phyloP scores from a whole-genome alignment of 2,329 filamentous ascomycete species.

The Aureobasidium sp. region DNA sequence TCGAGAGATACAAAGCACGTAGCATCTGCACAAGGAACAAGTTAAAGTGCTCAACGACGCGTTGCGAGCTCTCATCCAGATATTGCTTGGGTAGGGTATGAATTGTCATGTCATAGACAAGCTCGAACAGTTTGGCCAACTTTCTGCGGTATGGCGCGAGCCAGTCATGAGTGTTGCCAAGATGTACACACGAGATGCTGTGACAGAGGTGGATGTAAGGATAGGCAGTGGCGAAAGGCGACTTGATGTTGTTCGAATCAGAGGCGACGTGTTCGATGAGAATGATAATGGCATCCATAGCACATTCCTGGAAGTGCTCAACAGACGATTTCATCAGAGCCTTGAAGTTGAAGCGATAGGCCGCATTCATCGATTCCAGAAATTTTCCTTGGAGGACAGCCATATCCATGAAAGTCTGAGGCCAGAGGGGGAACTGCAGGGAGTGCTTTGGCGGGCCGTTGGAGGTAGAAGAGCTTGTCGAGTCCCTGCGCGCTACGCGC shows the following conservation, averaged over 20 bases:
- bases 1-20: background rate
- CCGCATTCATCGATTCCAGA: background rate
- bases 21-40: background rate
- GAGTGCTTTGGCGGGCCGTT: background rate
- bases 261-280: background rate
- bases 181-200: background rate
- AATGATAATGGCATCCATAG: background rate
- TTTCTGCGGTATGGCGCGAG: background rate
- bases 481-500: conserved; percentile 2
- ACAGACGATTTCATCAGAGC: background rate
- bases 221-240: background rate
- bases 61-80: background rate
- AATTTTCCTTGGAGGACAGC: background rate
- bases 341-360: background rate
- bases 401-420: background rate
- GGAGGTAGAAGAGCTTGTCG: background rate
- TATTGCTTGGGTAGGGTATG: background rate
- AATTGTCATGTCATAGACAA: background rate
- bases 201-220: background rate
- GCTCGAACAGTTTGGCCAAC: background rate
- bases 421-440: background rate
- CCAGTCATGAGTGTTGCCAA: background rate
- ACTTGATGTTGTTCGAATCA: background rate
- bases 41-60: background rate
- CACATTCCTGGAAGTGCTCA: background rate